Percentiles rank a stretch among this genome's conserved stretches.
phyloP scores from a whole-genome alignment of 345 rosid species.

The Salix viminalis region DNA sequence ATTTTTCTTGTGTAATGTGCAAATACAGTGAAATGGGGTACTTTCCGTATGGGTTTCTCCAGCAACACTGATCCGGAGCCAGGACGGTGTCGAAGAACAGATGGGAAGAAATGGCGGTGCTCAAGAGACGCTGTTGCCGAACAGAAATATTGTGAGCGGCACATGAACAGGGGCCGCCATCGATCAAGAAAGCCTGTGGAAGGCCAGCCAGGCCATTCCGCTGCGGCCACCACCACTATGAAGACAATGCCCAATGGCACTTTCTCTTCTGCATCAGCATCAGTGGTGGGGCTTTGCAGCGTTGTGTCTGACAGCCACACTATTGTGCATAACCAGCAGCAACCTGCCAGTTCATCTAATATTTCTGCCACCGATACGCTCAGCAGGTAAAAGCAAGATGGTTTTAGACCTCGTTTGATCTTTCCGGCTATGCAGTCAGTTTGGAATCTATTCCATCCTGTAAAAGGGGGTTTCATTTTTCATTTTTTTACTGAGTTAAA shows the following conservation, averaged over 20 bases:
- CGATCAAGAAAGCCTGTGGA: slow-evolving; percentile 99
- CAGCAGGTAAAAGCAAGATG: slow-evolving; percentile 23
- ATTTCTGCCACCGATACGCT: slow-evolving; percentile 18
- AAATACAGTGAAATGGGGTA: slow-evolving; percentile 63
- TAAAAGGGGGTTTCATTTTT: neutral
- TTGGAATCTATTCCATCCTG: neutral
- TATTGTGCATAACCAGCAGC: slow-evolving; percentile 40
- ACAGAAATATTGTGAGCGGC: slow-evolving; percentile 95
- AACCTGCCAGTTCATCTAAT: slow-evolving; percentile 30
- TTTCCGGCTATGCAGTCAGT: too few relatives aligned
- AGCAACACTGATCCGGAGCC: slow-evolving; percentile 88
- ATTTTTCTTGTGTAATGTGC: neutral
- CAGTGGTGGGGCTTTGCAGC: slow-evolving; percentile 36
- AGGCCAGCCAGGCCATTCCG: slow-evolving; percentile 83
- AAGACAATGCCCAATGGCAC: slow-evolving; percentile 25
- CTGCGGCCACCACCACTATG: slow-evolving; percentile 32
- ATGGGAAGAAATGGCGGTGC: slow-evolving; percentile 99
- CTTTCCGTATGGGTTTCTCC: slow-evolving; percentile 78
- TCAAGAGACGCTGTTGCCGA: slow-evolving; percentile 87
- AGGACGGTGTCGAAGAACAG: slow-evolving; percentile 93
- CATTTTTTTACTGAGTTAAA: too few relatives aligned
- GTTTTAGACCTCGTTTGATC: neutral
- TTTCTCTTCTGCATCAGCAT: slow-evolving; percentile 18
- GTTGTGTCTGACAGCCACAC: slow-evolving; percentile 36
- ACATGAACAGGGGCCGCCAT: slow-evolving; percentile 97